Evolutionary conservation across 495 filamentous ascomycete species (phyloP).

Genomic region (Penicillium goetzii): DNA sequence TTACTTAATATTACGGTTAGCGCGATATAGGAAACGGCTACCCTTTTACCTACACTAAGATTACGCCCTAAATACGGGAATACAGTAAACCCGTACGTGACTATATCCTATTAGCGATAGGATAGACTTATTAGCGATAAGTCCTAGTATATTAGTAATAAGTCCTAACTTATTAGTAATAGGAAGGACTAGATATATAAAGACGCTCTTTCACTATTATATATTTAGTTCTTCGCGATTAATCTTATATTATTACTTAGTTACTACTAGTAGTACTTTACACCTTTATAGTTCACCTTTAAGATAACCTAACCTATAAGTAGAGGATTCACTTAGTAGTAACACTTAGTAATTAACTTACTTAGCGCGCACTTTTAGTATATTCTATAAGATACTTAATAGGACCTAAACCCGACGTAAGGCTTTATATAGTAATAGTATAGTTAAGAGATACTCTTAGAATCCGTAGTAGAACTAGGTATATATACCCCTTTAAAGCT

Average conservation of each 20-base stretch:
- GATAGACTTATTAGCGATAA: too few relatives aligned
- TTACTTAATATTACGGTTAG: too few relatives aligned
- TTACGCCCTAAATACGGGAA: too few relatives aligned
- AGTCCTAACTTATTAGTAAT: too few relatives aligned
- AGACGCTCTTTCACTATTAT: neutral
- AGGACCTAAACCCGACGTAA: neutral
- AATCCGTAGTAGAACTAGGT: neutral
- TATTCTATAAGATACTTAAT: neutral
- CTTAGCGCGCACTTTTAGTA: too few relatives aligned
- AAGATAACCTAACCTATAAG: constrained; percentile 4
- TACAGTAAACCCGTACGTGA: too few relatives aligned
- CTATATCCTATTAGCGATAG: too few relatives aligned
- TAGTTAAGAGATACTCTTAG: neutral
- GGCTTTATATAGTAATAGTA: neutral
- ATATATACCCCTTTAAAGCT: neutral
- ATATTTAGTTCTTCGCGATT: constrained; percentile 6
- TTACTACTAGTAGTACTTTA: constrained; percentile 7
- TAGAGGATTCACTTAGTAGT: neutral
- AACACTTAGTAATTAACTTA: too few relatives aligned
- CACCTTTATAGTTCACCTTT: constrained; percentile 8
- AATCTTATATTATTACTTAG: constrained; percentile 1
- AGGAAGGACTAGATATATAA: constrained; percentile 3
- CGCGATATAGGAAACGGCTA: too few relatives aligned
- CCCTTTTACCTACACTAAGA: too few relatives aligned
- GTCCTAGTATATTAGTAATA: too few relatives aligned